Conservation (phyloP, 495 filamentous ascomycete species). For the Aspergillus carlsbadensis region DNA sequence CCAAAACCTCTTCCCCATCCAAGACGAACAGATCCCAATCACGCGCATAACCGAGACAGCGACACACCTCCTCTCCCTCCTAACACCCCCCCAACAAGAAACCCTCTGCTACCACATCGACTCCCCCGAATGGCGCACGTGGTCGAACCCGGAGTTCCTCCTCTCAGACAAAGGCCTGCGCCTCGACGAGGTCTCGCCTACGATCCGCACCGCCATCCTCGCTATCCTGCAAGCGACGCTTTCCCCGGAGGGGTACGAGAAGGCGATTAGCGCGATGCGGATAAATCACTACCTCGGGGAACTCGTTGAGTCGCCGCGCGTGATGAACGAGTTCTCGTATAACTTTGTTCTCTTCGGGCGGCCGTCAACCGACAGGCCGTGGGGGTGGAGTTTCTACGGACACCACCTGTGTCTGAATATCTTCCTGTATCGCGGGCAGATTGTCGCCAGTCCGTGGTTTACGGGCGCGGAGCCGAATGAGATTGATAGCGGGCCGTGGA, state of each 20-base stretch:
- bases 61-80: conserved; percentile 36
- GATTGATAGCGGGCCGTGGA: conserved; percentile 62
- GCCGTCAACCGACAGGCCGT: conserved; percentile 53
- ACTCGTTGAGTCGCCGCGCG: conserved; percentile 54
- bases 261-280: conserved; percentile 67
- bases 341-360: conserved; percentile 65
- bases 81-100: conserved; percentile 48
- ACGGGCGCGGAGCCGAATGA: conserved; percentile 74
- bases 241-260: conserved; percentile 68
- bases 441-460: conserved; percentile 69
- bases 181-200: conserved; percentile 54
- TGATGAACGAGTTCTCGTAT: conserved; percentile 75
- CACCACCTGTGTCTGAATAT: conserved; percentile 73
- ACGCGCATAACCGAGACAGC: conserved; percentile 51
- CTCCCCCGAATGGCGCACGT: conserved; percentile 69
- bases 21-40: conserved; percentile 63
- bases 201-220: conserved; percentile 48
- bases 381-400: conserved; percentile 75
- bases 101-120: conserved; percentile 59
- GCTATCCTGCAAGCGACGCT: conserved; percentile 55
- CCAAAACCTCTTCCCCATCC: conserved; percentile 54
- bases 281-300: conserved; percentile 79
- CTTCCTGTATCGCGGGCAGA: conserved; percentile 59
- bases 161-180: conserved; percentile 62
- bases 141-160: conserved; percentile 75